Base-by-base conservation (phyloP, 148 eudicot genomes). In the Spergularia marina region DNA sequence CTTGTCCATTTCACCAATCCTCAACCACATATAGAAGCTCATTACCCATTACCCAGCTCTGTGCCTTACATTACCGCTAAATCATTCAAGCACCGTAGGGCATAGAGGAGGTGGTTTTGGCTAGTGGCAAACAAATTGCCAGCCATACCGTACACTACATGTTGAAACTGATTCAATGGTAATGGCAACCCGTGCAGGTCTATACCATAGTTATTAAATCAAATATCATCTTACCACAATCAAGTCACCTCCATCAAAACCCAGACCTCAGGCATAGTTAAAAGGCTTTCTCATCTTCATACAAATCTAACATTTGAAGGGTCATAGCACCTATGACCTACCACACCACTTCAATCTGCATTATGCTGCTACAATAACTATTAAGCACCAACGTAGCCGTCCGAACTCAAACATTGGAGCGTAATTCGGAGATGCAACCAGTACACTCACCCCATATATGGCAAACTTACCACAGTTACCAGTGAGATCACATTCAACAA, bases 401-500 rank as follows among this genome's bases (percentile, higher is more conserved):
- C 54, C 13, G 44, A 72, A 57, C 69, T 72, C 77, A 57, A 41
- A 59, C 15, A 14, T 16, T 34, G 36, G 51, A 47, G 49, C 68
- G 44, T 30, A 65, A 65, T 20, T 18, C 61, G 20, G 17, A 30
- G 53, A 52, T 17, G 21, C 11, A 39, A 36, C 39, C 52, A 52
- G 21, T 9, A 16, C 36, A 70, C 20, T 34, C 18, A 49, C 51
- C 39, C 10, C 74, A 65, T 57, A 49, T 13, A 51, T 40, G 18
- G 41, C 67, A 10, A 52, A 52, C 17, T 60, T 9, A 63, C 53
- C 64, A 74, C 41, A 52, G 12, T 60, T 9, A 70, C 53, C 64
- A 74, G 30, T 53, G 75, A 74, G 64, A 70, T 74, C 60, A 30
- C 10, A 53, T 40, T 39, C 69, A 11, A 72, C 49, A 40, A 53